These are phyloP conservation scores for Euphrasia confusa DNA, from an alignment of 257 asterid species.

Conservation along the genomic window DNA sequence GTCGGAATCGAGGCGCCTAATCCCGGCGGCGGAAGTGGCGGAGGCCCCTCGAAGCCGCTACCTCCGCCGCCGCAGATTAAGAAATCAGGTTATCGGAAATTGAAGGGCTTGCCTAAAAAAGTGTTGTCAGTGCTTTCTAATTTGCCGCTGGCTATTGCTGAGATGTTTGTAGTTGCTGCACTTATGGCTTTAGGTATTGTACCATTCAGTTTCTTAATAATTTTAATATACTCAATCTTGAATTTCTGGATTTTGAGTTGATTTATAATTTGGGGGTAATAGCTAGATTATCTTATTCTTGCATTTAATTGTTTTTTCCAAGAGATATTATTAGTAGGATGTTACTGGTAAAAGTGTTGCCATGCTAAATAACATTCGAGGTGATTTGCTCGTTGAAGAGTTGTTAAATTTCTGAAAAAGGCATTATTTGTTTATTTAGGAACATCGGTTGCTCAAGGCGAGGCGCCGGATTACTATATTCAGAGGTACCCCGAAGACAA, in stretches of 20 bases:
- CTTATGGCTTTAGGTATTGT: constrained; percentile 79
- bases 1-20: constrained; percentile 51
- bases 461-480: constrained; percentile 60
- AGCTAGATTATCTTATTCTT: not conserved
- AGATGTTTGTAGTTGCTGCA: constrained; percentile 72
- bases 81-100: constrained; percentile 30
- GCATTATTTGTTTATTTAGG: constrained; percentile 39
- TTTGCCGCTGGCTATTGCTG: constrained; percentile 78
- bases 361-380: too few relatives aligned
- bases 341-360: not conserved
- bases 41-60: constrained; percentile 12
- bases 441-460: constrained; percentile 68
- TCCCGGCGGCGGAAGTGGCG: constrained; percentile 39
- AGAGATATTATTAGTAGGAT: not conserved
- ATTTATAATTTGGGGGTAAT: not conserved
- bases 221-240: not conserved
- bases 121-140: constrained; percentile 52
- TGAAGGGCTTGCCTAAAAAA: constrained; percentile 45
- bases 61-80: constrained; percentile 28
- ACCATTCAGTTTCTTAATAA: not conserved
- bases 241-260: constrained; percentile 16
- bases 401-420: not conserved
- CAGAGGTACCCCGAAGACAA: constrained; percentile 60
- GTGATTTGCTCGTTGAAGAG: too few relatives aligned
- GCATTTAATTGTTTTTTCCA: not conserved